A percentile compares a stretch with the other conserved stretches of the same genome.
Evolutionary conservation across 2,329 filamentous ascomycete species (phyloP).

Genomic region (Huntiella bhutanensis): DNA sequence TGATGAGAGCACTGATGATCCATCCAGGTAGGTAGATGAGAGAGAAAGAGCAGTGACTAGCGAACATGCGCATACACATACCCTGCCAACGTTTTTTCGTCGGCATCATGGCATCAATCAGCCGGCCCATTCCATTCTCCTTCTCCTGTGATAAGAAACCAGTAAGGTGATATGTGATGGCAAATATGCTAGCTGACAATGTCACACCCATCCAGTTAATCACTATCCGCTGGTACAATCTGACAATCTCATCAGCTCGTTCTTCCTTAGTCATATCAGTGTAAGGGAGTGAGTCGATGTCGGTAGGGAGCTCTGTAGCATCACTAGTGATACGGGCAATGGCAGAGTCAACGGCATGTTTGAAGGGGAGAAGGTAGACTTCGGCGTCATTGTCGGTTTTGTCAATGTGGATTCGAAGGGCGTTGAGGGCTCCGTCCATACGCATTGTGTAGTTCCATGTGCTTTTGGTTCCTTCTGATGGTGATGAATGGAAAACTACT

Average conservation of each 20-base stretch:
- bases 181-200: slow-evolving; percentile 62
- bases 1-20: slow-evolving; percentile 53
- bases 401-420: slow-evolving; percentile 42
- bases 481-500: slow-evolving; percentile 57
- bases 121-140: slow-evolving; percentile 69
- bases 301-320: slow-evolving; percentile 20
- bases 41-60: slow-evolving; percentile 65
- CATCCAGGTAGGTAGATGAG: slow-evolving; percentile 66
- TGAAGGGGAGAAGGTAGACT: slow-evolving; percentile 61
- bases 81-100: slow-evolving; percentile 55
- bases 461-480: slow-evolving; percentile 43
- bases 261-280: slow-evolving; percentile 53
- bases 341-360: slow-evolving; percentile 55
- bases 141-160: slow-evolving; percentile 73
- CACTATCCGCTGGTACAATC: slow-evolving; percentile 46
- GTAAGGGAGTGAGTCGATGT: slow-evolving; percentile 53
- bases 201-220: slow-evolving; percentile 60
- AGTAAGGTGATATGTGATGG: slow-evolving; percentile 70
- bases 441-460: slow-evolving; percentile 78
- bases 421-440: slow-evolving; percentile 48
- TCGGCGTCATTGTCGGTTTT: slow-evolving; percentile 53
- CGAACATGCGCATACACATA: slow-evolving; percentile 56
- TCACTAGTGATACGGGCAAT: slow-evolving; percentile 37
- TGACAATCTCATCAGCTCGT: slow-evolving; percentile 44
- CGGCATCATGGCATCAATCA: slow-evolving; percentile 84